Base-by-base conservation (phyloP, 495 filamentous ascomycete genomes). In the Symbiotaphrina buchneri region DNA sequence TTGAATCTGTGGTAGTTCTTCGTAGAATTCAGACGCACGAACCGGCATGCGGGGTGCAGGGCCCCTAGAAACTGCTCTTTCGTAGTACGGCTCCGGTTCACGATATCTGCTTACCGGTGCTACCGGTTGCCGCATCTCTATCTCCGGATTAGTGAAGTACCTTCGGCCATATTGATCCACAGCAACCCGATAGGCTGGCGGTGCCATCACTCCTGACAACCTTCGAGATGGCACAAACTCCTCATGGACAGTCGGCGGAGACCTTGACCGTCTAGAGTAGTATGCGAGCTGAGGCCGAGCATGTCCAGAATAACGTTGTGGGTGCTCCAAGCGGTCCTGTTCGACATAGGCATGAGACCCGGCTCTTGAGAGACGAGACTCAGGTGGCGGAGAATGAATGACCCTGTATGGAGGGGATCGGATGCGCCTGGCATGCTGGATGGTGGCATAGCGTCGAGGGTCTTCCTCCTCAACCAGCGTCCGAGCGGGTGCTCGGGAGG, bases 81-180 rank as follows among this genome's bases (percentile, higher is more conserved):
- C 59, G 34, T 63, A 68, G n/a, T 55, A 28, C 15, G 55, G 30
- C 28, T 60, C 57, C 17, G 46, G 30, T 11, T 61, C 57, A n/a
- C 47, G 36, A 15, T 43, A 44, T 35, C 57, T 47, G 24, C 41
- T 33, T 4, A 52, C 42, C 5, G 59, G 50, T 10, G 51, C 52
- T 0, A 57, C 41, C 3, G 59, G 61, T 18, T 59, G 51, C 20
- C 59, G 47, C 19, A 55, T 40, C 7, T 52, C 47, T 14, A 63
- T 49, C 13, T 62, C 43, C 5, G 68, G 48, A 20, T 60, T 58
- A 44, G 76, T 74, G 28, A 73, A 51, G 40, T 71, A 84, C 41
- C 76, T 60, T 34, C 68, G 68, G 15, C 76, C 76, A 48, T 63
- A 67, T 32, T 72, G 62, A 45, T 81, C 75, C 28, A 82, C 51